Base-by-base conservation (phyloP, 1,139 yeast genomes). In the Taiozyma sp. region DNA sequence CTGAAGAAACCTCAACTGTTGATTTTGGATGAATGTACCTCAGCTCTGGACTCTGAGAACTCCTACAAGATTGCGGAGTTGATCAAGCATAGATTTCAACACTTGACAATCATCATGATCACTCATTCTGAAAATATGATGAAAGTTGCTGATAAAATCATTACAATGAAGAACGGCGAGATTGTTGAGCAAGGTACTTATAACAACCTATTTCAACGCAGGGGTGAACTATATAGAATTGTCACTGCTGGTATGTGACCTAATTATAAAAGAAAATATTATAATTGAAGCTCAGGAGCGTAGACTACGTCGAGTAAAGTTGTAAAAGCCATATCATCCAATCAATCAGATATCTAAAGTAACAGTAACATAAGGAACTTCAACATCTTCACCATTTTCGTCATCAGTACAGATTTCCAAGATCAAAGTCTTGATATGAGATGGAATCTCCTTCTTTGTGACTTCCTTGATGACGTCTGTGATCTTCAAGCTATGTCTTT, bases 361-460 rank as follows among this genome's bases (percentile, higher is more conserved):
- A 53, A 86, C 76, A 54, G 83, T 81, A 53, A 90, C 80, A 66
- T 81, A 89, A 42, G 99, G 99, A 57, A 90, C 89, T 63, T 91
- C 99, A 28, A 90, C 97, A 67, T 95, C 99, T 66, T 93, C 97
- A 42, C 95, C 99, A 48, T 84, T 79, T 63, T 81, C 75, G 66
- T 93, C 99, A 64, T 93, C 99, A 54, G 95, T 88, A 66, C 97
- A 89, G 43, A 93, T 79, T 69, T 93, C 99, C 55, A 95, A 79
- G 52, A 91, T 83, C 70, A 93, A 75, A 42, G 88, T 81, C 68
- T 83, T 83, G 51, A 81, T 83, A 65, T 87, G 90, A 4, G 74
- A 66, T n/a, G 90, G 87, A 51, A 93, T 71, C 19, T 88, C 90
- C 68, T 88, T 87, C 74, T 89, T 89, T 51, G 95, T 83, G 43